These are phyloP conservation scores for Phytophthora hybrid DNA, from an alignment of 352 stramenopile species.

Conservation along the genomic window DNA sequence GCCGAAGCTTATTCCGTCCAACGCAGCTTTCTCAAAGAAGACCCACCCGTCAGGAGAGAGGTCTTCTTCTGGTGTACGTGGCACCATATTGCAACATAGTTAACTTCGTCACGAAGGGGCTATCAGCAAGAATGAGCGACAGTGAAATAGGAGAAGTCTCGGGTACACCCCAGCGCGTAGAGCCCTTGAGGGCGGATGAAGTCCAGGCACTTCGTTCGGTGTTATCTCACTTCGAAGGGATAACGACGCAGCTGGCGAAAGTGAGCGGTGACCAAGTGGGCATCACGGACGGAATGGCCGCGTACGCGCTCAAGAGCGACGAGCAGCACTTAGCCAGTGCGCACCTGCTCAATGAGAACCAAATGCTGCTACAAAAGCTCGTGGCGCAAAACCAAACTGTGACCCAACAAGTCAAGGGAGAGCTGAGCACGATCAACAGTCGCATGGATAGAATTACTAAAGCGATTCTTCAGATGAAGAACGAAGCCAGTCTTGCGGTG, in stretches of 20 bases:
- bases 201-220: too few relatives aligned
- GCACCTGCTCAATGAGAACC: slow-evolving; percentile 12
- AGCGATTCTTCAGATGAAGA: background rate
- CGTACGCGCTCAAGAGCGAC: background rate
- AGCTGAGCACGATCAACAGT: background rate
- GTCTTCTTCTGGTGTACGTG: background rate
- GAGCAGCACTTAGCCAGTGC: slow-evolving; percentile 8
- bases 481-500: background rate
- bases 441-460: background rate
- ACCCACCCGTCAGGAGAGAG: background rate
- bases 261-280: too few relatives aligned
- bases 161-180: too few relatives aligned
- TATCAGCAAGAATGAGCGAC: too few relatives aligned
- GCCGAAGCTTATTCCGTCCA: background rate
- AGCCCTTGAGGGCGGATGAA: too few relatives aligned
- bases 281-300: too few relatives aligned
- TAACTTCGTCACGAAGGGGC: too few relatives aligned
- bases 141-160: too few relatives aligned
- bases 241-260: too few relatives aligned
- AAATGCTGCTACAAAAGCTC: slow-evolving; percentile 3
- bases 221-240: too few relatives aligned
- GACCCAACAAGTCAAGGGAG: background rate
- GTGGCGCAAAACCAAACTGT: background rate
- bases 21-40: background rate
- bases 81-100: background rate